phyloP scores from a whole-genome alignment of 2,329 filamentous ascomycete species.

The Trichoderma koningii region DNA sequence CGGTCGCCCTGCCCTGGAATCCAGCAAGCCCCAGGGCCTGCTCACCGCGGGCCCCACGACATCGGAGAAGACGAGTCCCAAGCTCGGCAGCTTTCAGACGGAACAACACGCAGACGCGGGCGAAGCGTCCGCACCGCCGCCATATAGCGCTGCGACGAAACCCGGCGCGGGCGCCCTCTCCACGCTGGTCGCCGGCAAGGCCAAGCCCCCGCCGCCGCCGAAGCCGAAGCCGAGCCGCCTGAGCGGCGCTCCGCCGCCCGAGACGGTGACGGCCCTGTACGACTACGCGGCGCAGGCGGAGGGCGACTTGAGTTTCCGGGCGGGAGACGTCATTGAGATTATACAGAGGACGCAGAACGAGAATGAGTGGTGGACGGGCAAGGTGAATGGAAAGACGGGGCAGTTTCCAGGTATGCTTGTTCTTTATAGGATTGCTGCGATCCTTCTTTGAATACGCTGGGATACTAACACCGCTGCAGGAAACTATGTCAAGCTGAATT shows the following conservation, averaged over 20 bases:
- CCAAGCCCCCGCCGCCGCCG: slow-evolving; percentile 71
- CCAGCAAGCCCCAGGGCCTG: slow-evolving; percentile 51
- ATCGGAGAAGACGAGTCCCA: slow-evolving; percentile 39
- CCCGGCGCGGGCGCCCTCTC: slow-evolving; percentile 33
- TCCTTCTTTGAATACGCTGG: neutral
- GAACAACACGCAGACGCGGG: slow-evolving; percentile 47
- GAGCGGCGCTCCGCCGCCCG: slow-evolving; percentile 63
- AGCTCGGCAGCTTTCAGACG: slow-evolving; percentile 39
- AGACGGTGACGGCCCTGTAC: slow-evolving; percentile 88
- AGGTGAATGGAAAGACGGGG: slow-evolving; percentile 74
- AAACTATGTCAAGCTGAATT: slow-evolving; percentile 27
- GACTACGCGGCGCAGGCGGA: slow-evolving; percentile 96
- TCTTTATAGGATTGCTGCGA: neutral
- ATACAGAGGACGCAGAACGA: slow-evolving; percentile 78
- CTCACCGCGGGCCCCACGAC: slow-evolving; percentile 50
- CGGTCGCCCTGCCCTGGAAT: slow-evolving; percentile 56
- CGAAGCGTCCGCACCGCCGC: slow-evolving; percentile 62
- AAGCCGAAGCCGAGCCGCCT: slow-evolving; percentile 79
- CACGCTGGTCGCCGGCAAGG: slow-evolving; percentile 54
- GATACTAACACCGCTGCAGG: slow-evolving; percentile 16
- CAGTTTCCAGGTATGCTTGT: slow-evolving; percentile 81
- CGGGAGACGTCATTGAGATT: slow-evolving; percentile 88
- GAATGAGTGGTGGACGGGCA: slow-evolving; percentile 97
- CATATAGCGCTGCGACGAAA: slow-evolving; percentile 57
- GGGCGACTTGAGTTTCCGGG: slow-evolving; percentile 86